Evolutionary conservation across 306 rosid genomes (phyloP).

Genomic region (Rubus idaeus): DNA sequence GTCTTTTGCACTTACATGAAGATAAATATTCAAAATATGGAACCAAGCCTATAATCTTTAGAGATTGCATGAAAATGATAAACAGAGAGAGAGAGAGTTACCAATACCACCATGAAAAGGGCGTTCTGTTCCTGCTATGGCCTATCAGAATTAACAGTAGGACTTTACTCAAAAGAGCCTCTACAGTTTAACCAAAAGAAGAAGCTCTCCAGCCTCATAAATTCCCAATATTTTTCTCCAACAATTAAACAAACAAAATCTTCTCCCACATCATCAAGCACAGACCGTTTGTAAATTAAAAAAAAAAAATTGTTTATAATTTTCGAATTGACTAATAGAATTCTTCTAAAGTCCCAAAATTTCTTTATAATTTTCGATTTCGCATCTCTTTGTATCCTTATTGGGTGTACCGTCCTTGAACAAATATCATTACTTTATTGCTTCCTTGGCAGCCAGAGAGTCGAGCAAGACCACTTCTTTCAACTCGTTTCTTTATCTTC

Average conservation of each 20-base stretch:
- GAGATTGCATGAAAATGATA: conserved; percentile 13
- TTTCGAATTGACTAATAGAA: not conserved
- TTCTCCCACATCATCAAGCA: conserved; percentile 28
- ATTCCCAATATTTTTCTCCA: conserved; percentile 34
- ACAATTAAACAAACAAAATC: conserved; percentile 30
- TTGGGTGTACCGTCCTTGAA: conserved; percentile 11
- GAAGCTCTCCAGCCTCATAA: conserved; percentile 58
- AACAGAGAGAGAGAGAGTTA: conserved; percentile 29
- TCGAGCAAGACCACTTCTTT: conserved; percentile 28
- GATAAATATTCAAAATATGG: conserved; percentile 2
- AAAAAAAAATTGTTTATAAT: conserved; percentile 5
- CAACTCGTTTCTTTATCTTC: conserved; percentile 42
- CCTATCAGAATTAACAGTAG: conserved; percentile 48
- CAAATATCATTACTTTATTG: conserved; percentile 13
- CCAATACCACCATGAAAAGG: conserved; percentile 43
- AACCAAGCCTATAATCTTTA: conserved; percentile 13
- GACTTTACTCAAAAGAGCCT: not conserved
- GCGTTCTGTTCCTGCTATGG: conserved; percentile 46
- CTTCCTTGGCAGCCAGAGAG: conserved; percentile 7
- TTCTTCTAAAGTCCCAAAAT: not conserved
- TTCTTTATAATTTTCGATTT: not conserved
- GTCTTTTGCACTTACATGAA: not conserved
- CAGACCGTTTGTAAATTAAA: conserved; percentile 19
- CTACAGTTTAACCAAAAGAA: conserved; percentile 50
- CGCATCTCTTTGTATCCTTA: not conserved